Base-by-base conservation (phyloP, 78 protist species). In the Dictyostelium brefeldianum region DNA sequence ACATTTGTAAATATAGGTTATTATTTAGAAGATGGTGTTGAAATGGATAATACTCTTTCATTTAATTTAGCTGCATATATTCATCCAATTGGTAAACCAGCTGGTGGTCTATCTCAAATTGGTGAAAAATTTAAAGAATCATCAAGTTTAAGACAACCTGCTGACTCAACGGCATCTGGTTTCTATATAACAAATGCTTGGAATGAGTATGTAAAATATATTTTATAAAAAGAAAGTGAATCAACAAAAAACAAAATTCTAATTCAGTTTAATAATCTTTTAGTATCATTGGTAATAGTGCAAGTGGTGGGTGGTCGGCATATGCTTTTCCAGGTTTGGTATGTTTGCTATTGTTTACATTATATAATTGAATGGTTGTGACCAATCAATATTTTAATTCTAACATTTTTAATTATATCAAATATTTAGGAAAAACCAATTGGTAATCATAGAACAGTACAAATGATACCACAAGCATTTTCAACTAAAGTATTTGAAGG, bases 21-120 rank as follows among this genome's bases (percentile, higher is more conserved):
- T 82, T 96, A 89, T 57, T 47, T 96, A 22, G 97, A 96, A 65
- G 95, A 89, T 84, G 97, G 97, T 36, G 51, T 89, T 65, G 97
- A 96, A 71, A 92, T 91, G 57, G 59, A 91, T 82, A 95, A 95
- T 64, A 80, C 64, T 7, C 3, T 96, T 47, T 53, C 91, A 27
- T 93, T 81, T 73, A 96, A 96, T 73, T 57, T 96, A 14, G 97
- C 90, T 5, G 25, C 97, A 3, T 81, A 83, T 31, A 85, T 95
- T 14, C 67, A 83, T 20, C 70, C 90, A 67, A 67, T 67, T 12
- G 81, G 81, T 47, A 20, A 73, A n/a, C 64, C 75, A 0, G 91
- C 91, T 0, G 82, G 50, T 2, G 91, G 91, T 5, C 27, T 18
- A 7, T 20, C 50, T 17, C 91, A 84, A 84, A 47, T 22, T 59